Conservation (phyloP, 208 protist species). For the Acanthamoeba castellanii region DNA sequence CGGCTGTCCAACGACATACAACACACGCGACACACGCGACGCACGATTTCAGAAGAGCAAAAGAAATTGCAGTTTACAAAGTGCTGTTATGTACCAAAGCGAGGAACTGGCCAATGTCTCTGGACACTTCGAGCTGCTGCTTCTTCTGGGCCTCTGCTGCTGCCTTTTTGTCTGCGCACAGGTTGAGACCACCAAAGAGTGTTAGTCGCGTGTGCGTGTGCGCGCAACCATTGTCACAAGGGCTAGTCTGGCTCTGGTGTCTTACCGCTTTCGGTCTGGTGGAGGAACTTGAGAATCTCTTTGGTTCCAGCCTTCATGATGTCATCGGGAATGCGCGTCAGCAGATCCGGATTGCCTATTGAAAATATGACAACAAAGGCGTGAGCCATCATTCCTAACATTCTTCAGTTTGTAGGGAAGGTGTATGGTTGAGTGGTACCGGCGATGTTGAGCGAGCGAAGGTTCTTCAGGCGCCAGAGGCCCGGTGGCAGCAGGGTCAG, state of each 20-base stretch:
- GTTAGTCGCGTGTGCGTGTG: background rate
- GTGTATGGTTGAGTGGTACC: background rate
- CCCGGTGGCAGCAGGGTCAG: conserved; percentile 35
- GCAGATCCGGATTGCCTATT: conserved; percentile 43
- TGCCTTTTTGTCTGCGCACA: background rate
- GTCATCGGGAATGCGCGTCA: conserved; percentile 19
- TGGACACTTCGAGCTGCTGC: conserved; percentile 19
- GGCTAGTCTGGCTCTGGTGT: too few species aligned
- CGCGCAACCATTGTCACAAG: background rate
- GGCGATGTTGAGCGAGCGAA: conserved; percentile 55
- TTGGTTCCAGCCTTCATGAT: conserved; percentile 55
- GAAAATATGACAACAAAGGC: background rate
- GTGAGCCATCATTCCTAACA: too few species aligned
- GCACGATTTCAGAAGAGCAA: background rate
- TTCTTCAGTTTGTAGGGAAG: too few species aligned
- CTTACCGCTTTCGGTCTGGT: conserved; percentile 35
- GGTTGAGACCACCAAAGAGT: background rate
- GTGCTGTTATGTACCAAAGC: background rate
- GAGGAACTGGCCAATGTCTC: conserved; percentile 16
- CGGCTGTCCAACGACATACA: background rate
- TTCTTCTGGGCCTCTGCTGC: conserved; percentile 19
- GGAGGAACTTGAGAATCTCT: conserved; percentile 61
- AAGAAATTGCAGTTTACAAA: too few species aligned
- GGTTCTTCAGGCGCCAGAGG: conserved; percentile 61
- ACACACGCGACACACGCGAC: background rate